These are phyloP conservation scores for Candida succiphila DNA, from an alignment of 805 yeast species.

Conservation along the genomic window DNA sequence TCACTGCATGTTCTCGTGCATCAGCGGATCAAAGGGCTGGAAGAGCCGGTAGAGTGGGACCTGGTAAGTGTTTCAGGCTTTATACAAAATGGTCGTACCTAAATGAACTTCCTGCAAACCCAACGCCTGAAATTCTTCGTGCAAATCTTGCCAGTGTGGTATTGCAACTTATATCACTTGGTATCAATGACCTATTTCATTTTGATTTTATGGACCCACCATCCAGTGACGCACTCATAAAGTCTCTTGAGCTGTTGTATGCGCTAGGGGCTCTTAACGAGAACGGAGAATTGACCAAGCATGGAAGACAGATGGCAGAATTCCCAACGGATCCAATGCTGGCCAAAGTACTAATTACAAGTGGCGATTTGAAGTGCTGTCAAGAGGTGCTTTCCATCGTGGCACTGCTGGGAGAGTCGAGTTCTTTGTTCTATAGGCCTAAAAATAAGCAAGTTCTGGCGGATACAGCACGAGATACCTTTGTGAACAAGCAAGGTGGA, in stretches of 20 bases:
- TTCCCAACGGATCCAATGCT: conserved; percentile 90
- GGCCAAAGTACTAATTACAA: conserved; percentile 62
- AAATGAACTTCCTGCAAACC: conserved; percentile 66
- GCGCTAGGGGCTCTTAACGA: conserved; percentile 80
- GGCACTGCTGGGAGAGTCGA: conserved; percentile 76
- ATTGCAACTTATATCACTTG: conserved; percentile 68
- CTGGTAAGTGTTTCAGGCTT: conserved; percentile 88
- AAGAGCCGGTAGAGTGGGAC: conserved; percentile 96
- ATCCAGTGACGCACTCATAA: conserved; percentile 56
- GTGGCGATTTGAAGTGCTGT: conserved; percentile 51
- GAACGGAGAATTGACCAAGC: conserved; percentile 63
- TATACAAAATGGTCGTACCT: conserved; percentile 78
- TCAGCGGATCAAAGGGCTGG: conserved; percentile 97
- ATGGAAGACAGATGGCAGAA: conserved; percentile 81
- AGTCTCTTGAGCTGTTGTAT: conserved; percentile 74
- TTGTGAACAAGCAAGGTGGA: conserved; percentile 43
- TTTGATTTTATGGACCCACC: conserved; percentile 95
- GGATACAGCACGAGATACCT: conserved; percentile 48
- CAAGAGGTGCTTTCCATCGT: conserved; percentile 64
- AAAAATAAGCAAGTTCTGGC: conserved; percentile 58
- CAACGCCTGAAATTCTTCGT: conserved; percentile 88
- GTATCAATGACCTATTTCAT: conserved; percentile 68
- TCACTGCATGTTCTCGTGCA: conserved; percentile 86
- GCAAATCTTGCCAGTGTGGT: conserved; percentile 74
- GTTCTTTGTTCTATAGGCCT: conserved; percentile 62